A percentile compares a stretch with the other conserved stretches of the same genome.
Conservation (phyloP, 306 rosid species). For the Cyamopsis tetragonoloba region DNA sequence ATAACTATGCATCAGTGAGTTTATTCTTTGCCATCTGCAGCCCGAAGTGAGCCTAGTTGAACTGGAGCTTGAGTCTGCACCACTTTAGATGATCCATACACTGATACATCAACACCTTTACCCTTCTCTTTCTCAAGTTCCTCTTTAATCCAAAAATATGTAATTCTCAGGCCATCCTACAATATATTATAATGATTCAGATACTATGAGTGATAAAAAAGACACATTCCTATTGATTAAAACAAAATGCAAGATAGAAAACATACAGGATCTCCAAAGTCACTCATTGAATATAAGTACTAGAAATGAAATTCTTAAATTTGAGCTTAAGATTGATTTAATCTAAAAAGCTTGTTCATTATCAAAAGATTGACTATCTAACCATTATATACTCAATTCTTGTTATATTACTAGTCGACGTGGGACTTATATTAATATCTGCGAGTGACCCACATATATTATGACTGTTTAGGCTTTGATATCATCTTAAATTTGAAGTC, state of each 20-base stretch:
- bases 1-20: not conserved
- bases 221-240: not conserved
- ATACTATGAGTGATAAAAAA: slow-evolving; percentile 5
- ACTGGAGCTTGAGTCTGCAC: slow-evolving; percentile 97
- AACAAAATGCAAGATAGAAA: not conserved
- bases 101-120: slow-evolving; percentile 59
- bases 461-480: no score
- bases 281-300: no score
- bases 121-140: slow-evolving; percentile 95
- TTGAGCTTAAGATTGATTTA: no score
- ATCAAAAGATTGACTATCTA: no score
- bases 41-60: slow-evolving; percentile 92
- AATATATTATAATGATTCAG: slow-evolving; percentile 6
- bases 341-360: no score
- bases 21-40: slow-evolving; percentile 90
- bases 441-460: no score
- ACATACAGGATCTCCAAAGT: no score
- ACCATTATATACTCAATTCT: no score
- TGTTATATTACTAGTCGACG: no score
- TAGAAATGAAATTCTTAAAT: no score
- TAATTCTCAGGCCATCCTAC: slow-evolving; percentile 91
- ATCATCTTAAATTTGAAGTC: no score
- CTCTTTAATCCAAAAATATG: slow-evolving; percentile 96
- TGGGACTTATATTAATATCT: no score
- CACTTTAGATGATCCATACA: slow-evolving; percentile 89